These are phyloP conservation scores for Pestalotiopsis fici DNA, from an alignment of 2,329 filamentous ascomycete species.

Conservation along the genomic window DNA sequence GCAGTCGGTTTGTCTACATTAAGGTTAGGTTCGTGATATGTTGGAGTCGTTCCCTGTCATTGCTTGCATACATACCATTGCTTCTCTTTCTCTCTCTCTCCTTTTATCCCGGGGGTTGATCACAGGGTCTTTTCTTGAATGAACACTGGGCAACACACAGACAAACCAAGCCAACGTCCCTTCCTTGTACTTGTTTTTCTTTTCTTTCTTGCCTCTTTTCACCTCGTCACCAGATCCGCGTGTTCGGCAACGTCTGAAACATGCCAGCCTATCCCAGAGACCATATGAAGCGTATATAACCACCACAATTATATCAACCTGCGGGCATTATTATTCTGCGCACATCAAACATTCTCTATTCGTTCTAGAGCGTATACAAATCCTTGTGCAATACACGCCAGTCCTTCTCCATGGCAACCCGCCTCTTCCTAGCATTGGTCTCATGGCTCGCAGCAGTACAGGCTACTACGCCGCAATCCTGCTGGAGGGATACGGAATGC, in stretches of 20 bases:
- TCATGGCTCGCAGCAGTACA: not conserved
- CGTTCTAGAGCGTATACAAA: not conserved
- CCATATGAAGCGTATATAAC: not conserved
- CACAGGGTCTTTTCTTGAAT: not conserved
- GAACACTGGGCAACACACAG: not conserved
- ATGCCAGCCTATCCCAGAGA: not conserved
- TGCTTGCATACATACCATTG: not conserved
- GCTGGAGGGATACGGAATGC: conserved; percentile 59
- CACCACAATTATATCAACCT: not conserved
- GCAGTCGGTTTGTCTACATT: not conserved
- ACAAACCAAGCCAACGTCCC: not conserved
- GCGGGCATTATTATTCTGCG: not conserved
- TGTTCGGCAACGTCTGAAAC: not conserved
- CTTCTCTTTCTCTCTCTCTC: not conserved
- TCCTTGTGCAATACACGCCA: not conserved
- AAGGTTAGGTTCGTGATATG: not conserved
- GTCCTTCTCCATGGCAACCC: not conserved
- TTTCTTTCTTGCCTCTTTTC: not conserved
- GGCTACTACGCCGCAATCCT: conserved; percentile 29
- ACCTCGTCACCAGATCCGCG: not conserved
- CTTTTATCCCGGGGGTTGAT: not conserved
- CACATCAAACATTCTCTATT: not conserved
- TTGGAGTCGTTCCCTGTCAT: not conserved
- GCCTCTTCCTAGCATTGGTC: not conserved
- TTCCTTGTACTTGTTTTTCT: not conserved